Evolutionary conservation across 192 early-diverging fungal species (phyloP).

Genomic region (Lobosporangium transversale): DNA sequence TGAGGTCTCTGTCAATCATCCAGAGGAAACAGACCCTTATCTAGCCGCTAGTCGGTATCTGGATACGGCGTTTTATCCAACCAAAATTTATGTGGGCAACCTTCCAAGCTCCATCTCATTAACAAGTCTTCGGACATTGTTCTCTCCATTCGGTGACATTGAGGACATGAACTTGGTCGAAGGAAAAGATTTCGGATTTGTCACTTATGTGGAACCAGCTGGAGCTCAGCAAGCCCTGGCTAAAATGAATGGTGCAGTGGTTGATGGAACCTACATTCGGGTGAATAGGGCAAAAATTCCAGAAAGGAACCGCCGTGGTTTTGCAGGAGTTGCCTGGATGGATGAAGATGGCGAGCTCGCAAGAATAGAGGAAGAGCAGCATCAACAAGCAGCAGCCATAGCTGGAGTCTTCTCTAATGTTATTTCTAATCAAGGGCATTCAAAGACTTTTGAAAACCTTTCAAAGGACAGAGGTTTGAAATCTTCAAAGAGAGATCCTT

Average conservation of each 20-base stretch:
- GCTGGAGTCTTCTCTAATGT: conserved; percentile 22
- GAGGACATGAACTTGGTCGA: conserved; percentile 55
- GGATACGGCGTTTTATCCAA: conserved; percentile 63
- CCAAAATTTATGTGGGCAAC: conserved; percentile 63
- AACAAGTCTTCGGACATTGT: conserved; percentile 39
- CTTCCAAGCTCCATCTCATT: conserved; percentile 41
- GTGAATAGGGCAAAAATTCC: conserved; percentile 64
- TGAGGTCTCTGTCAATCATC: conserved; percentile 16
- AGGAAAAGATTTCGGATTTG: conserved; percentile 59
- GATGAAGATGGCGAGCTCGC: conserved; percentile 58
- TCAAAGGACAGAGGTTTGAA: background rate
- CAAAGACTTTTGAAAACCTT: background rate
- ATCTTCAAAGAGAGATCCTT: background rate
- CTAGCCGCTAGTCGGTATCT: conserved; percentile 59
- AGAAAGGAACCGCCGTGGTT: conserved; percentile 61
- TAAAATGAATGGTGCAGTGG: conserved; percentile 40
- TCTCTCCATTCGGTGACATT: conserved; percentile 53
- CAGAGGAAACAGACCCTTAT: conserved; percentile 47
- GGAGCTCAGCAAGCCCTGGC: conserved; percentile 53
- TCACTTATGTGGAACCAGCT: conserved; percentile 50
- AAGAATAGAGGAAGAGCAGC: conserved; percentile 46
- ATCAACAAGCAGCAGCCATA: conserved; percentile 51
- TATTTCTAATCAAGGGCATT: background rate
- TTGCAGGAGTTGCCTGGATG: conserved; percentile 64
- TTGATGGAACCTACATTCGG: conserved; percentile 24